Base-by-base conservation (phyloP, 176 grass and related monocot genomes). In the Eleusine coracana region DNA sequence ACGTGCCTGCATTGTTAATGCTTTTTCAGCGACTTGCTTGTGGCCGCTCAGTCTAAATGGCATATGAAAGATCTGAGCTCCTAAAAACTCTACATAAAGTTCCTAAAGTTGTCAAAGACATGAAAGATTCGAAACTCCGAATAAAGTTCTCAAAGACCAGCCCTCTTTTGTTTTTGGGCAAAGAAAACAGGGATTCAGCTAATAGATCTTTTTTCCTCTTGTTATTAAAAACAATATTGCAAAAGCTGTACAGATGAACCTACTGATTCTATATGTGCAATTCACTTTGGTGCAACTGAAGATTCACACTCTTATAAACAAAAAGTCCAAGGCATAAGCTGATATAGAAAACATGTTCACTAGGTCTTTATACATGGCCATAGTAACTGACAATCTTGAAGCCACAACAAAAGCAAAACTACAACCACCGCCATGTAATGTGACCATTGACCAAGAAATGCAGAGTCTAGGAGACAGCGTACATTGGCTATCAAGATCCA, bases 371-470 rank as follows among this genome's bases (percentile, higher is more conserved):
- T 76, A 73, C 69, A 72, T 16, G 64, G 25, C 18, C 77, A 70
- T 80, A 46, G 37, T 61, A 48, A 50, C 64, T 62, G 42, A 66
- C 14, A 78, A 69, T 42, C 79, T 79, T 86, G 3, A 86, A 86
- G 80, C 50, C 84, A 86, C 69, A 36, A 51, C 84, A 83, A 90
- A 69, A 83, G 62, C 68, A 79, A 61, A 86, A 62, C 80, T 44
- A 44, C 88, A 86, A 79, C 88, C 11, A 85, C 51, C 80, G 21
- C 14, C 12, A 41, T 29, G 71, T 44, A 86, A 70, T 63, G 20
- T 74, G 79, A 90, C 84, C 60, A 83, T 63, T 74, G 40, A 86
- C 84, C 60, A 90, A 74, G 74, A 37, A 49, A 68, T 44, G 79
- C 84, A 86, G 56, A 72, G 46, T 55, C 18, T 2, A 68, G n/a